Conservation (phyloP, 1,284 basidiomycete genomes). For the Cryptococcus amylolentus region DNA sequence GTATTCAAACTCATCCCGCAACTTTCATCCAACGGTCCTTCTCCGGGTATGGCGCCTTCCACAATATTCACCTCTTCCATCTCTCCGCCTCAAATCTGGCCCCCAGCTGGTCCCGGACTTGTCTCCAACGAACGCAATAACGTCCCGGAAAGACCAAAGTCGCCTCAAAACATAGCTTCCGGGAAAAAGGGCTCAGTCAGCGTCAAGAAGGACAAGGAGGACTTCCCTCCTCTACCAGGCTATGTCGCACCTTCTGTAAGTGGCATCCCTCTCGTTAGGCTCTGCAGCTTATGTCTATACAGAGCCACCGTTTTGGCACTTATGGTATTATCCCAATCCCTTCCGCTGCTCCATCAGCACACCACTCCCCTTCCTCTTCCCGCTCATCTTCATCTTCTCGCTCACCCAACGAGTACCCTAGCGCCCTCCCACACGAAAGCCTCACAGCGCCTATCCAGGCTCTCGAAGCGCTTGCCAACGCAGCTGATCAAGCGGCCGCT, state of each 20-base stretch:
- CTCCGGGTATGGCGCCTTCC: conserved; percentile 24
- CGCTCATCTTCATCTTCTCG: conserved; percentile 70
- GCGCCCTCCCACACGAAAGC: conserved; percentile 68
- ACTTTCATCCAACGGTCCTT: conserved; percentile 16
- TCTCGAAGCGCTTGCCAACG: conserved; percentile 84
- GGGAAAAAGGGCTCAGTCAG: conserved; percentile 6
- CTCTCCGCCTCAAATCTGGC: conserved; percentile 29
- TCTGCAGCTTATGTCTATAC: conserved; percentile 8
- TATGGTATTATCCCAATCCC: conserved; percentile 66
- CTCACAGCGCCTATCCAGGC: conserved; percentile 90
- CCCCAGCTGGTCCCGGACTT: not conserved
- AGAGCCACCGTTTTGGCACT: conserved; percentile 84
- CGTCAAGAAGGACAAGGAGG: conserved; percentile 13
- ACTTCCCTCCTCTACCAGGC: conserved; percentile 78
- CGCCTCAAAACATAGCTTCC: conserved; percentile 36
- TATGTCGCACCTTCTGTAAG: conserved; percentile 73
- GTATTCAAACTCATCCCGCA: conserved; percentile 40
- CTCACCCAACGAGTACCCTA: conserved; percentile 16
- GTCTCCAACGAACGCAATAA: conserved; percentile 1
- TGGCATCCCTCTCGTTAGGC: not conserved
- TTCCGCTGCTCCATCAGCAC: conserved; percentile 63
- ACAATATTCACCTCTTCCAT: conserved; percentile 33
- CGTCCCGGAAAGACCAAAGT: conserved; percentile 9
- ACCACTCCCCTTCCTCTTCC: conserved; percentile 30
- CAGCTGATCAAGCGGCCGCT: conserved; percentile 79